Conservation (phyloP, 805 yeast species). For the Ogataea salicorniae region DNA sequence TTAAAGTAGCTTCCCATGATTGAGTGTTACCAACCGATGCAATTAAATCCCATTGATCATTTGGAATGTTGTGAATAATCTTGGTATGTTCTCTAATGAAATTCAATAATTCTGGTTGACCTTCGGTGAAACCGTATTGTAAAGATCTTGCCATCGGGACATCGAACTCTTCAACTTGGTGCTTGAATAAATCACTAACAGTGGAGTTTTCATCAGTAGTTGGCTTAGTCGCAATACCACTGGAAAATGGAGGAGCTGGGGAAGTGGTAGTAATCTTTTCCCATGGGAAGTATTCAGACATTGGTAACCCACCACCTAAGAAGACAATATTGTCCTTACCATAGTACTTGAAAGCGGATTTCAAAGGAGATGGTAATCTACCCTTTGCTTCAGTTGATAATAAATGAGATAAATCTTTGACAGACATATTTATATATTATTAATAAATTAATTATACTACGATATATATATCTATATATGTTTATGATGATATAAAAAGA, state of each 20-base stretch:
- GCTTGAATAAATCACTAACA: constrained; percentile 32
- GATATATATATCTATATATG: too few relatives aligned
- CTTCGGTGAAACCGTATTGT: constrained; percentile 87
- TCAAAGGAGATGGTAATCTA: constrained; percentile 76
- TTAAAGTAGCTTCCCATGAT: constrained; percentile 81
- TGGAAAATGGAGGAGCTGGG: constrained; percentile 74
- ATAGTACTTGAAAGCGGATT: constrained; percentile 76
- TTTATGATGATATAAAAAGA: too few relatives aligned
- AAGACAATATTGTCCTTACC: constrained; percentile 73
- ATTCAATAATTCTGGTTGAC: constrained; percentile 63
- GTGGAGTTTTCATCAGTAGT: constrained; percentile 35
- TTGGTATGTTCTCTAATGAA: constrained; percentile 77
- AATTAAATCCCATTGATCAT: constrained; percentile 70
- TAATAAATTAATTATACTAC: too few relatives aligned
- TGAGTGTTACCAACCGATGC: constrained; percentile 85
- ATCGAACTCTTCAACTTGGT: constrained; percentile 45
- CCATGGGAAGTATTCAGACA: constrained; percentile 90
- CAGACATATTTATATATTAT: constrained; percentile 16
- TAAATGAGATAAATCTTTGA: constrained; percentile 72
- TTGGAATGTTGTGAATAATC: constrained; percentile 43
- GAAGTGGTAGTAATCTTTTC: constrained; percentile 64
- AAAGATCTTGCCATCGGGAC: constrained; percentile 78
- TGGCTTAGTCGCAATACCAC: constrained; percentile 69
- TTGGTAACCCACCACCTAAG: constrained; percentile 94
- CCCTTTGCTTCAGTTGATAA: constrained; percentile 73